phyloP scores from a whole-genome alignment of 2,329 filamentous ascomycete genomes.

The Aspergillus sp. region DNA sequence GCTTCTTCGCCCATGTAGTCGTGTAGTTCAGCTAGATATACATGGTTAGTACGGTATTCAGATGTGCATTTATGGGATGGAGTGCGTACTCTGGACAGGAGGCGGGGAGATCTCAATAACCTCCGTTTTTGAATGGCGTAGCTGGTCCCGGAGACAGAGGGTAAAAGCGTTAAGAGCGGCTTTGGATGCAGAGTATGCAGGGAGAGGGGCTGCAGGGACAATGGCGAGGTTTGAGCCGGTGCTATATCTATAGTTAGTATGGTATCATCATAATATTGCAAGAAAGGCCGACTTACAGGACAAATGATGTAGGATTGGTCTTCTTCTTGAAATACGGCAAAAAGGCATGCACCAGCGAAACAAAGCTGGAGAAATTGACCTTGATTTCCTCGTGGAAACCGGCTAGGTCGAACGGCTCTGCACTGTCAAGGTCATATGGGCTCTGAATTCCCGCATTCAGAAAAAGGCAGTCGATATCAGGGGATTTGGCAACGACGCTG shows the following conservation, averaged over 20 bases:
- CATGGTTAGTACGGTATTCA: not conserved
- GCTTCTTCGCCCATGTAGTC: conserved; percentile 44
- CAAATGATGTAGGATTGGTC: not conserved
- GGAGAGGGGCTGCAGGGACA: conserved; percentile 48
- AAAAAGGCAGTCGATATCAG: conserved; percentile 56
- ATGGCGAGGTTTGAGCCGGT: conserved; percentile 48
- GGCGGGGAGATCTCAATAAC: conserved; percentile 53
- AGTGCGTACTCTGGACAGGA: conserved; percentile 36
- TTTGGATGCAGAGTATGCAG: conserved; percentile 57
- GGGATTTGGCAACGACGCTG: conserved; percentile 31
- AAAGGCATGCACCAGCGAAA: conserved; percentile 4
- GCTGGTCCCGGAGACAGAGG: conserved; percentile 47
- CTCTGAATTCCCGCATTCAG: conserved; percentile 50
- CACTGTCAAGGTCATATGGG: conserved; percentile 45
- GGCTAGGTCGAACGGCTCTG: no score
- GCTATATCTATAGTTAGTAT: conserved; percentile 19
- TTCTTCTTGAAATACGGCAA: conserved; percentile 34
- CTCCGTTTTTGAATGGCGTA: conserved; percentile 29
- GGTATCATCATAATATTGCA: not conserved
- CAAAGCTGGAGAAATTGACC: not conserved
- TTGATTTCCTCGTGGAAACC: conserved; percentile 40
- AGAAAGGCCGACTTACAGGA: not conserved
- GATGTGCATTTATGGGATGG: not conserved
- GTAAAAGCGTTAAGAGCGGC: conserved; percentile 53
- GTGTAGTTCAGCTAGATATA: conserved; percentile 50